Conservation (phyloP, 768 basidiomycete genomes). For the Kwoniella newhampshirensis region DNA sequence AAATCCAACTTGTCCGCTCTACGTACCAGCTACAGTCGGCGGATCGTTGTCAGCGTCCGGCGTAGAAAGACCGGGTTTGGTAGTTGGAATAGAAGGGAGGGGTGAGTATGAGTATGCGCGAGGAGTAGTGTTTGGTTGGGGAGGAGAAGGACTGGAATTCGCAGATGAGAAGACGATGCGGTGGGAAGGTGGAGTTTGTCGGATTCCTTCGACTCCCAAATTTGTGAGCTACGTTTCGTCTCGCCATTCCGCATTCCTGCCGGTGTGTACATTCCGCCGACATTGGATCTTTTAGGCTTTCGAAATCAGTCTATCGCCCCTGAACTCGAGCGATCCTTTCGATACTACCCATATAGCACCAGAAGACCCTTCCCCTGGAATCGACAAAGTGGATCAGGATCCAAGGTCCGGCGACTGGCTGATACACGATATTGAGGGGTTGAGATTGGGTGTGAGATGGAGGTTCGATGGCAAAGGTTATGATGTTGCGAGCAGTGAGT, state of each 20-base stretch:
- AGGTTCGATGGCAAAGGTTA: constrained; percentile 81
- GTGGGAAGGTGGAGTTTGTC: constrained; percentile 37
- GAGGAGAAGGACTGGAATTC: constrained; percentile 10
- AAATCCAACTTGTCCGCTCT: constrained; percentile 63
- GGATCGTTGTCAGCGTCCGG: not conserved
- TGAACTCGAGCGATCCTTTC: constrained; percentile 56
- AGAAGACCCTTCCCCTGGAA: constrained; percentile 71
- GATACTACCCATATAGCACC: constrained; percentile 38
- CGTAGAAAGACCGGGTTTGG: constrained; percentile 58
- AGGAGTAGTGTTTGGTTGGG: constrained; percentile 60
- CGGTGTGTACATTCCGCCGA: not conserved
- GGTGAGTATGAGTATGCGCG: constrained; percentile 79
- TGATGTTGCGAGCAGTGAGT: constrained; percentile 73
- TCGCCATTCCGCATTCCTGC: too few relatives aligned
- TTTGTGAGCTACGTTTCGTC: constrained; percentile 38
- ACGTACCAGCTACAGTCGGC: constrained; percentile 50
- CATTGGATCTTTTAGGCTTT: constrained; percentile 61
- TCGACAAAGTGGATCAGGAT: constrained; percentile 65
- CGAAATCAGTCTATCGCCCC: constrained; percentile 73
- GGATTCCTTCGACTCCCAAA: constrained; percentile 25
- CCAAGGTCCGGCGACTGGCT: constrained; percentile 65
- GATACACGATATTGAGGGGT: constrained; percentile 72
- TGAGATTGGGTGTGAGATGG: constrained; percentile 73
- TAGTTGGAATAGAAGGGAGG: constrained; percentile 69
- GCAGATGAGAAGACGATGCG: constrained; percentile 29